These are phyloP conservation scores for Phytophthora megakarya DNA, from an alignment of 352 stramenopile species.

Conservation along the genomic window DNA sequence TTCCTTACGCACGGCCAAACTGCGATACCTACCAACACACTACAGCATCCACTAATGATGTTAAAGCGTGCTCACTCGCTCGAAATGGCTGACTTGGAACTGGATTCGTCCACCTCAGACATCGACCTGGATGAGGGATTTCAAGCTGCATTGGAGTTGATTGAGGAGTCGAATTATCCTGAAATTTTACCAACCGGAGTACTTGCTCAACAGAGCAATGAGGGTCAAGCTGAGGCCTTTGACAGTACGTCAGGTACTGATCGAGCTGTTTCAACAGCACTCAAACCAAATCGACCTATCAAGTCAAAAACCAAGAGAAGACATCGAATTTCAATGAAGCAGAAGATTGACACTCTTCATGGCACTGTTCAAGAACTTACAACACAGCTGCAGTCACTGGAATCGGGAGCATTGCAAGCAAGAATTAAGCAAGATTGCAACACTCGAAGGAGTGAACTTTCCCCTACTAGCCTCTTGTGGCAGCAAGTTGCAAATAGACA, in stretches of 20 bases:
- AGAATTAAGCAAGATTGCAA: background rate
- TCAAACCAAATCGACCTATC: background rate
- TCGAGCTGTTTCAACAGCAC: background rate
- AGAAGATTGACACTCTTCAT: constrained; percentile 13
- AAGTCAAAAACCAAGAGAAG: background rate
- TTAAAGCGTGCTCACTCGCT: background rate
- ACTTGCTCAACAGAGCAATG: too few species aligned
- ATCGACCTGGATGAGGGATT: constrained; percentile 9
- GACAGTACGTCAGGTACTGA: constrained; percentile 14
- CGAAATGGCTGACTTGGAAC: background rate
- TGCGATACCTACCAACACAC: background rate
- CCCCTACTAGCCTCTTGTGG: constrained; percentile 13
- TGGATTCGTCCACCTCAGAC: background rate
- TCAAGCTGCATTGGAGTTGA: constrained; percentile 13
- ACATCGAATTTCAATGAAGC: constrained; percentile 12
- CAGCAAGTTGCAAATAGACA: constrained; percentile 25
- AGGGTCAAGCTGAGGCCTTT: background rate
- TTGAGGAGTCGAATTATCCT: background rate
- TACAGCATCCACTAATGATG: background rate
- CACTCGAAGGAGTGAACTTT: background rate
- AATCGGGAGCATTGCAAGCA: background rate
- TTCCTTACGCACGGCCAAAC: background rate
- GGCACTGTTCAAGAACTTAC: constrained; percentile 11
- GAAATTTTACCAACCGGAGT: background rate
- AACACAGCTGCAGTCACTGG: constrained; percentile 2